These are phyloP conservation scores for Chaetomium tenue DNA, from an alignment of 495 filamentous ascomycete species.

Conservation along the genomic window DNA sequence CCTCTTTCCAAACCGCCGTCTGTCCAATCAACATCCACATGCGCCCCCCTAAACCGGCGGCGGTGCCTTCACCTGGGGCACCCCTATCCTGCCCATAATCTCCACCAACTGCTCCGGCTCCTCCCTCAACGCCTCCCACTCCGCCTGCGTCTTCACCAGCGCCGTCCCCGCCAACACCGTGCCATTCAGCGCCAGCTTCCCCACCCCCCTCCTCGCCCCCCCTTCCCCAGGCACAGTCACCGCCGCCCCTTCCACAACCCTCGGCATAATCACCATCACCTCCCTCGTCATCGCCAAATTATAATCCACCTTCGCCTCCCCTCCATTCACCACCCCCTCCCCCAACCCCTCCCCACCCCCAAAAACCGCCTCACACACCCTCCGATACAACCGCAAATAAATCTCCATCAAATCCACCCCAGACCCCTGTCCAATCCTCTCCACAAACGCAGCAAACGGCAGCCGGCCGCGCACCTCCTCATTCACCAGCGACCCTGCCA, in stretches of 20 bases:
- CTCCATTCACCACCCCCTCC: slow-evolving; percentile 37
- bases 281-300: slow-evolving; percentile 73
- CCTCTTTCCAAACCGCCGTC: neutral
- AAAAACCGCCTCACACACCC: slow-evolving; percentile 42
- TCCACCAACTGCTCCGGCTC: slow-evolving; percentile 52
- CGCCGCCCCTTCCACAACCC: slow-evolving; percentile 47
- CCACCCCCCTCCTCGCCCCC: slow-evolving; percentile 46
- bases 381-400: slow-evolving; percentile 53
- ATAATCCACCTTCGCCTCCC: slow-evolving; percentile 65
- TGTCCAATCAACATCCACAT: neutral
- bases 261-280: slow-evolving; percentile 67
- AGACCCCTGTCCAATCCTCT: slow-evolving; percentile 23
- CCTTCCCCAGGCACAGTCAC: slow-evolving; percentile 2
- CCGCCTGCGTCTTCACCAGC: slow-evolving; percentile 69
- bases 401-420: slow-evolving; percentile 31
- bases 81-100: slow-evolving; percentile 60
- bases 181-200: slow-evolving; percentile 68
- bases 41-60: neutral
- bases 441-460: slow-evolving; percentile 31
- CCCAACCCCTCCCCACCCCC: slow-evolving; percentile 11
- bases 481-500: slow-evolving; percentile 51
- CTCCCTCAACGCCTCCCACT: slow-evolving; percentile 63
- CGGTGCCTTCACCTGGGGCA: slow-evolving; percentile 38
- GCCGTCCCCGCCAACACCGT: slow-evolving; percentile 78
- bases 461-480: slow-evolving; percentile 34